Percentiles rank a stretch among this genome's conserved stretches.
Evolutionary conservation across 2,329 filamentous ascomycete species (phyloP).

Genomic region (Karstenula rhodostoma): DNA sequence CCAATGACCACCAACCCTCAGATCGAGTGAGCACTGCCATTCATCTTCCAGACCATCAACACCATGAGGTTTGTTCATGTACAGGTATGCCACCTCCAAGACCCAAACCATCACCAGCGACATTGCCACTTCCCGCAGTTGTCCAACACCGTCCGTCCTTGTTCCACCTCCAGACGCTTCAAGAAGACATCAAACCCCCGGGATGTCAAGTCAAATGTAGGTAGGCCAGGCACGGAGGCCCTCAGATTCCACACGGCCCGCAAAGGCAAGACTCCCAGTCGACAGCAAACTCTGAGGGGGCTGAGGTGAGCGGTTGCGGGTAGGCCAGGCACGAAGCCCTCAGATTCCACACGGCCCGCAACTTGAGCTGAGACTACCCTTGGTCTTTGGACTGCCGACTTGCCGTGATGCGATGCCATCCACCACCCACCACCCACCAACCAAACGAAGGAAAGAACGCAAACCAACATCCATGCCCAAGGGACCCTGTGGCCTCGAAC

Average conservation of each 20-base stretch:
- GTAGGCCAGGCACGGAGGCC: constrained; percentile 9
- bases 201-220: not conserved
- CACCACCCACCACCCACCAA: too few species aligned
- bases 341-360: constrained; percentile 15
- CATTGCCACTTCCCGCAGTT: not conserved
- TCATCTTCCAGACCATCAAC: not conserved
- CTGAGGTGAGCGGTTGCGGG: constrained; percentile 4
- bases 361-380: not conserved
- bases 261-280: not conserved
- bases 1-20: too few species aligned
- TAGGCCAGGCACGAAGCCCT: constrained; percentile 16
- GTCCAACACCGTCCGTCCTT: not conserved
- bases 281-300: not conserved
- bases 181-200: not conserved
- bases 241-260: constrained; percentile 14
- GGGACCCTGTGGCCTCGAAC: constrained; percentile 22
- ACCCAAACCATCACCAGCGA: not conserved
- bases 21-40: not conserved
- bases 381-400: not conserved
- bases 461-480: constrained; percentile 6
- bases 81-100: not conserved
- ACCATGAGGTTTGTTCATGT: not conserved
- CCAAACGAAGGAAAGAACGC: too few species aligned
- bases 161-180: not conserved
- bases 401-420: constrained; percentile 14